Evolutionary conservation across 2,329 filamentous ascomycete genomes (phyloP), one percentile per base, ranked within the genome.

Genomic region (Trichoderma endophyticum): DNA sequence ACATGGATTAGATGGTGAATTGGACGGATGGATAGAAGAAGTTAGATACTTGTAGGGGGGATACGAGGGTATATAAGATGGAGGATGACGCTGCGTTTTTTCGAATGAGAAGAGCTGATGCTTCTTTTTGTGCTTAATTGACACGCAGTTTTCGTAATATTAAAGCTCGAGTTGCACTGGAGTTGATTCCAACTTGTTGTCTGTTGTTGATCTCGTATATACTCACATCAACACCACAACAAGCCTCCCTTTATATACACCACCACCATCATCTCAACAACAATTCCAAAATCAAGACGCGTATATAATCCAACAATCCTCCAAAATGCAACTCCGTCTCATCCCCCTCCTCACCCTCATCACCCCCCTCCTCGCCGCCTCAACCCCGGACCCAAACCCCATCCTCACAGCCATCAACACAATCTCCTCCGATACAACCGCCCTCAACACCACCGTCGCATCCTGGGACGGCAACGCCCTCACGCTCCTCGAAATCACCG

Each of bases 401-500:
- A 83, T 84, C 73, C 74, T 77, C 51, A 73, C 72, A 26, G 79
- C 83, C 73, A 78, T 85, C 67, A 73, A 77, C 57, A 76, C 74
- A 48, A 81, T 85, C 74, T 73, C 77, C 70, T 62, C 76, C 62
- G 74, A 79, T 21, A 82, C 82, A 21, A 65, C 76, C 43, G 36
- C 32, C 51, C 64, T 67, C 64, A 59, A 67, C 51, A 51, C 34
- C 18, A 69, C 66, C 39, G 79, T 85, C 21, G 61, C 77, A 21
- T 61, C 71, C 21, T 86, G 83, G 83, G 73, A 79, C 8, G 83
- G 83, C 73, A 77, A 77, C 61, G 74, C 84, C 3, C 72, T 84
- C 14, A 79, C 80, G 51, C 79, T 81, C 0, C 61, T 85, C 1
- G 81, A 83, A 71, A 85, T 87, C 73, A 77, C 83, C 64, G 66